Base-by-base conservation (phyloP, 2,329 filamentous ascomycete species). In the Salinomyces thailandicus region DNA sequence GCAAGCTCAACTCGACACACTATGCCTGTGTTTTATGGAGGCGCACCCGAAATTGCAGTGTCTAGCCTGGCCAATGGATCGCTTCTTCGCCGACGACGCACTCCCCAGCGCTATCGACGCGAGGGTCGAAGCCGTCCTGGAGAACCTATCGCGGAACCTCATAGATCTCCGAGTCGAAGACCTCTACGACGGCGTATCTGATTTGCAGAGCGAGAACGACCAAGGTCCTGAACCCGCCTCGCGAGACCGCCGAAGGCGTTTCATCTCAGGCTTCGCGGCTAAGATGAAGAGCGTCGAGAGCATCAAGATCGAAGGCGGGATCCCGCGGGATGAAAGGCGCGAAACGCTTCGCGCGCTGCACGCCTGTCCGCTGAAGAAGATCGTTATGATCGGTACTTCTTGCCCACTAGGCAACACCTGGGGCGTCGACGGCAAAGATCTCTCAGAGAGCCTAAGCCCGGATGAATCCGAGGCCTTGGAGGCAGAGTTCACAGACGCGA, bases 221-320 rank as follows among this genome's bases (percentile, higher is more conserved):
- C 5, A 12, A 8, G 38, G 31, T 19, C 16, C 14, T 3, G 14
- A 36, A 30, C 18, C 20, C 16, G 31, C 14, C 4, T 38, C 36
- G 8, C 35, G 50, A 18, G 37, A 36, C 5, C 43, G 47, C 9
- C 45, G 57, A n/a, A 45, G 52, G 14, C 42, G 43, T 1, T 60
- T 68, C 51, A 64, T 69, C 26, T 50, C 51, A 17, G 55, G 62
- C 5, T 67, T 69, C 34, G 62, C 59, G 2, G 47, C 60, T 1
- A 50, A 55, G 19, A 61, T 68, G 62, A 57, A 45, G 2, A 61
- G 50, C n/a, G 34, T 68, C 3, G 48, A 63, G 37, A 55, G 52
- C 27, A 54, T 69, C 47, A 69, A 69, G 39, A 50, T 69, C 14
- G 65, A 68, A 51, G 65, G 65, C 13, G 62, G 62, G 9, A 58